Conservation (phyloP, 1,284 basidiomycete species). For the Melampsora larici-populina region DNA sequence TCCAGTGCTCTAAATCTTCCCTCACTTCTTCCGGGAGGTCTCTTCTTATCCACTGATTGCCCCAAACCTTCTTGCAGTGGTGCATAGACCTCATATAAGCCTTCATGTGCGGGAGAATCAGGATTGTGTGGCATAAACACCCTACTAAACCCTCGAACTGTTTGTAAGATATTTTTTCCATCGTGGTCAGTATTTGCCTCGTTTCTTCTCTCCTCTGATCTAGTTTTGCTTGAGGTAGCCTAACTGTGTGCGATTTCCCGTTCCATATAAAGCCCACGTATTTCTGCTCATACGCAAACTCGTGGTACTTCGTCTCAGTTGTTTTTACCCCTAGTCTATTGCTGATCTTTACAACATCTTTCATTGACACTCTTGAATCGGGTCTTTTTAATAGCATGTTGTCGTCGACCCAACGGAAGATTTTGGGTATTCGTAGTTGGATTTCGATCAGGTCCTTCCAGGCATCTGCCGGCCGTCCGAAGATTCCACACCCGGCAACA, state of each 20-base stretch:
- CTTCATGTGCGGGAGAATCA: too few relatives aligned
- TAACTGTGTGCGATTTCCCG: background rate
- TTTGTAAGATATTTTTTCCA: background rate
- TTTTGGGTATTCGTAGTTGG: background rate
- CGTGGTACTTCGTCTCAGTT: background rate
- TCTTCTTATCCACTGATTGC: background rate
- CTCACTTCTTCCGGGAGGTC: background rate
- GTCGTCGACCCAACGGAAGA: background rate
- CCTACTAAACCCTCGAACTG: background rate
- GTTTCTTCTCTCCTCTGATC: background rate
- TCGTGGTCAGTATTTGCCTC: background rate
- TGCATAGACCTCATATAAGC: too few relatives aligned
- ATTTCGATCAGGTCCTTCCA: background rate
- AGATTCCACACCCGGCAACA: conserved; percentile 1
- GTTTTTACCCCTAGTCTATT: background rate
- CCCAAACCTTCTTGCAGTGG: background rate
- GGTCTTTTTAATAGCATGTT: background rate
- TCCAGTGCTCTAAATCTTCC: background rate
- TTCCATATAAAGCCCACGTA: background rate
- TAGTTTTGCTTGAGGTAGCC: background rate
- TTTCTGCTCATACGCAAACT: background rate
- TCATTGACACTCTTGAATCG: background rate
- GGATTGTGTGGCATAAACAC: background rate
- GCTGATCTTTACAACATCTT: background rate
- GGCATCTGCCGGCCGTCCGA: background rate